Evolutionary conservation across 1,139 yeast species (phyloP).

Genomic region (Lodderomyces beijingensis): DNA sequence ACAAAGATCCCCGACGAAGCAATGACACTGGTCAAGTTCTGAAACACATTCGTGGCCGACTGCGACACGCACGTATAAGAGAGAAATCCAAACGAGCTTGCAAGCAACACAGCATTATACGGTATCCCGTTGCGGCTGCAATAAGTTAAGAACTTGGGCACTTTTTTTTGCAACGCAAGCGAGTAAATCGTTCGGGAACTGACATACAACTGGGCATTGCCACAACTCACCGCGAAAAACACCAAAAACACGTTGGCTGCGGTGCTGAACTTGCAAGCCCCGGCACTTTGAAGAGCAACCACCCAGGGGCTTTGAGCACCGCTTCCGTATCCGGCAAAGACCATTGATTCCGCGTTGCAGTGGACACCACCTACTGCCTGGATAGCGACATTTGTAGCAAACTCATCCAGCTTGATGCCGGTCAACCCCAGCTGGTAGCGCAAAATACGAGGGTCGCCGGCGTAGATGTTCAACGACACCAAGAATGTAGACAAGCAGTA

Average conservation of each 20-base stretch:
- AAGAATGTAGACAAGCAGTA: slow-evolving; percentile 69
- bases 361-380: slow-evolving; percentile 37
- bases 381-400: slow-evolving; percentile 29
- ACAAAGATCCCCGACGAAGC: slow-evolving; percentile 70
- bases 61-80: slow-evolving; percentile 58
- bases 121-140: slow-evolving; percentile 73
- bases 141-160: slow-evolving; percentile 55
- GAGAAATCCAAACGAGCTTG: slow-evolving; percentile 57
- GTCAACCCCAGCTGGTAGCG: slow-evolving; percentile 44
- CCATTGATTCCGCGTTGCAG: slow-evolving; percentile 28
- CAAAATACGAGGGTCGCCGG: slow-evolving; percentile 70
- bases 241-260: slow-evolving; percentile 65
- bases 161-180: slow-evolving; percentile 64
- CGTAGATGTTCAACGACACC: slow-evolving; percentile 65
- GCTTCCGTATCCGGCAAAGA: slow-evolving; percentile 48
- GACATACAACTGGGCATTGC: slow-evolving; percentile 72
- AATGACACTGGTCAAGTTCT: slow-evolving; percentile 57
- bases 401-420: slow-evolving; percentile 23
- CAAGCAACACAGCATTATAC: slow-evolving; percentile 58
- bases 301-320: slow-evolving; percentile 79
- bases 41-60: slow-evolving; percentile 61
- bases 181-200: slow-evolving; percentile 77
- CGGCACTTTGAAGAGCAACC: slow-evolving; percentile 69
- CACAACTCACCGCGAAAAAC: slow-evolving; percentile 73
- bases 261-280: slow-evolving; percentile 57